These are phyloP conservation scores for Primulina eburnea DNA, from an alignment of 257 asterid genomes.

Conservation along the genomic window DNA sequence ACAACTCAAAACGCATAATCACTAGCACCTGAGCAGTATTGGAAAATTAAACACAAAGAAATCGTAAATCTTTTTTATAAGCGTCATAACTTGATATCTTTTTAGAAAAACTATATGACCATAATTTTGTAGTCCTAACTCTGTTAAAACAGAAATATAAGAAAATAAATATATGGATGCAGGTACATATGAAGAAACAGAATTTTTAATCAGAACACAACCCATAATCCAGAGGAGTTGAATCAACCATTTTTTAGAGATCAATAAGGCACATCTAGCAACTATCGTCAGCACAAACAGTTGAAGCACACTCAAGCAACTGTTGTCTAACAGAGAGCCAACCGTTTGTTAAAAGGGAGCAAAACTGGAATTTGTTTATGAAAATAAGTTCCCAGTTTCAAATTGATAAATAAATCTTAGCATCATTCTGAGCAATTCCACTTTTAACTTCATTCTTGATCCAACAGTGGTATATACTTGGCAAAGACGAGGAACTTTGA, in stretches of 20 bases:
- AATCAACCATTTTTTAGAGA: slow-evolving; percentile 2
- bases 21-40: neutral
- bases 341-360: neutral
- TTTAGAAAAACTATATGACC: neutral
- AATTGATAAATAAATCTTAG: no score
- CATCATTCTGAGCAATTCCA: no score
- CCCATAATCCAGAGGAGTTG: neutral
- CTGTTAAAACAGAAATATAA: neutral
- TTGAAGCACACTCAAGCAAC: slow-evolving; percentile 13
- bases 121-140: no score
- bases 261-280: neutral
- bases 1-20: slow-evolving; percentile 1
- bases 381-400: no score
- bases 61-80: neutral
- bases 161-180: neutral
- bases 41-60: neutral
- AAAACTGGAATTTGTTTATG: slow-evolving; percentile 7
- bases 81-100: slow-evolving; percentile 9
- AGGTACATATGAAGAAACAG: neutral
- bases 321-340: slow-evolving; percentile 3
- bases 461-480: neutral
- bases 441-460: no score
- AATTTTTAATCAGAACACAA: neutral
- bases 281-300: slow-evolving; percentile 4
- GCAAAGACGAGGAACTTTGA: slow-evolving; percentile 8